Conservation (phyloP, 2,329 filamentous ascomycete species). For the Dothideomycetes sp. region DNA sequence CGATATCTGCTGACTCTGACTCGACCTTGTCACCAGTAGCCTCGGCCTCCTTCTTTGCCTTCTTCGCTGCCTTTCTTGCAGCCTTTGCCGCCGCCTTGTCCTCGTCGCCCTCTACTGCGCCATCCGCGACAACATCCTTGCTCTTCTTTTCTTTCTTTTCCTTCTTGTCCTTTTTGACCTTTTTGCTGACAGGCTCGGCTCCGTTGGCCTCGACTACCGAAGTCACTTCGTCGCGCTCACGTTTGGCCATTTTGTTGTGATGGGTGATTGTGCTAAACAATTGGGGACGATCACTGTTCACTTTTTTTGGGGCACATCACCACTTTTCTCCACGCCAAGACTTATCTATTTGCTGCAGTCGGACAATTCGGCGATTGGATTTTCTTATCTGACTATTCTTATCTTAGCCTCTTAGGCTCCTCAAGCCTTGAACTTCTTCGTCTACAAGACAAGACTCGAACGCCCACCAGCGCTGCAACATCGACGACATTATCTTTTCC, state of each 20-base stretch:
- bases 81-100: constrained; percentile 27
- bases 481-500: too few species aligned
- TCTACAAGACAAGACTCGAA: too few species aligned
- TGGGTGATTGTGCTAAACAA: background rate
- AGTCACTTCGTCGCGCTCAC: constrained; percentile 17
- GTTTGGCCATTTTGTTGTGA: constrained; percentile 17
- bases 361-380: too few species aligned
- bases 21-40: constrained; percentile 10
- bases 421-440: too few species aligned
- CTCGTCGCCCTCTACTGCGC: constrained; percentile 16
- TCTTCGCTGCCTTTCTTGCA: constrained; percentile 31
- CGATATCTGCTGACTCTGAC: constrained; percentile 12
- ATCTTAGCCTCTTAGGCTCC: too few species aligned
- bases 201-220: constrained; percentile 8
- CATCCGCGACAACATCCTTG: constrained; percentile 9
- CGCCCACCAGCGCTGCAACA: too few species aligned
- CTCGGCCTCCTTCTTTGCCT: constrained; percentile 26
- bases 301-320: background rate
- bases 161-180: constrained; percentile 20
- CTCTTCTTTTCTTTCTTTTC: constrained; percentile 23
- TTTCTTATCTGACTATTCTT: too few species aligned
- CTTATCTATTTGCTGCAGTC: too few species aligned
- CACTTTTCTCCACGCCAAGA: background rate
- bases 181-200: constrained; percentile 9
- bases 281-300: background rate